A percentile compares a stretch with the other conserved stretches of the same genome.
Conservation (phyloP, 1,284 basidiomycete genomes). For the Irpex rosettiformis region DNA sequence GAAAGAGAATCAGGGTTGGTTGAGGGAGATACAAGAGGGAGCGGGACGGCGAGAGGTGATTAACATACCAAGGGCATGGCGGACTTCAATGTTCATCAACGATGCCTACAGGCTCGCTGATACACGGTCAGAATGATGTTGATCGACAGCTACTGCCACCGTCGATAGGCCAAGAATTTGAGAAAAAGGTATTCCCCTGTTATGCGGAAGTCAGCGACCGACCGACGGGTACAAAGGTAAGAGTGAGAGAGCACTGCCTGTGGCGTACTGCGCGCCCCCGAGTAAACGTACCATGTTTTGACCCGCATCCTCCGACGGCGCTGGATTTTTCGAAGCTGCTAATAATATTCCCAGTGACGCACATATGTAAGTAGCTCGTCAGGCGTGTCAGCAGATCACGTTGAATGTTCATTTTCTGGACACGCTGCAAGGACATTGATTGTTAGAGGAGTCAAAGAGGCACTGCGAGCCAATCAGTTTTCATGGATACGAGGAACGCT, state of each 20-base stretch:
- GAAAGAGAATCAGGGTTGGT: not conserved
- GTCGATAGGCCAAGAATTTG: not conserved
- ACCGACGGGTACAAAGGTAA: no score
- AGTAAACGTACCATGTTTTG: no score
- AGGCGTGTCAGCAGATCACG: not conserved
- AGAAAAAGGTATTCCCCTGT: not conserved
- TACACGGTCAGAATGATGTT: not conserved
- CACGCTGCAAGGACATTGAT: not conserved
- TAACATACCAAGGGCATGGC: not conserved
- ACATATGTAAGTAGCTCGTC: not conserved
- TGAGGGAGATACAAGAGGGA: not conserved
- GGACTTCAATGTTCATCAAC: not conserved
- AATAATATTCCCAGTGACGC: not conserved
- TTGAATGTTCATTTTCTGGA: not conserved
- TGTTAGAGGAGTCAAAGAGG: not conserved
- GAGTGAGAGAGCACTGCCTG: no score
- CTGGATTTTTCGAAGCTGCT: not conserved
- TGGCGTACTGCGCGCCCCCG: no score
- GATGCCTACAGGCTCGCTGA: not conserved
- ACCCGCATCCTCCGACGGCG: not conserved
- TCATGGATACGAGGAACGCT: not conserved
- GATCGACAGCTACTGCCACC: not conserved
- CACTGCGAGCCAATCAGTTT: not conserved
- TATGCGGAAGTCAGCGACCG: not conserved
- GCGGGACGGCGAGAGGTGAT: not conserved